Conservation (phyloP, 208 protist genomes). For the Wallacemonas sp. region DNA sequence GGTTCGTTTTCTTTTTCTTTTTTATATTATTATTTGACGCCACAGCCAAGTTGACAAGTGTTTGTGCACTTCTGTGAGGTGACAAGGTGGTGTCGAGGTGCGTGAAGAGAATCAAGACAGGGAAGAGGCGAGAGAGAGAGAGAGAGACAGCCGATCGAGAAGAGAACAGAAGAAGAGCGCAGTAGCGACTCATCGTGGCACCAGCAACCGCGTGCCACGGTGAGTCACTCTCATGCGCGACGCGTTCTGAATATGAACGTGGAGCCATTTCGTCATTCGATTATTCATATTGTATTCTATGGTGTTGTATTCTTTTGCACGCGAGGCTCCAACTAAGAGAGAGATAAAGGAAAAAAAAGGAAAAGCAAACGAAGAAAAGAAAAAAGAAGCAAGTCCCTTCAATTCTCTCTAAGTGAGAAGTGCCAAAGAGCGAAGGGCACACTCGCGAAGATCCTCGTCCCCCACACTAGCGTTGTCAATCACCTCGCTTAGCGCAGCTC, state of each 20-base stretch:
- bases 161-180: no score
- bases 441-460: neutral
- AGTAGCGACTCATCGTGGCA: no score
- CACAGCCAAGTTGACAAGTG: no score
- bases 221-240: no score
- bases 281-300: no score
- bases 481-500: constrained; percentile 3
- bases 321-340: no score
- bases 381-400: neutral
- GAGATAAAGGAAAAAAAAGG: neutral
- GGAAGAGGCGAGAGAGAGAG: neutral
- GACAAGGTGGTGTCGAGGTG: neutral
- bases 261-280: no score
- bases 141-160: neutral
- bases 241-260: neutral
- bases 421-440: neutral
- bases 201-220: no score
- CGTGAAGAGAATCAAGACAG: neutral
- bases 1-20: no score
- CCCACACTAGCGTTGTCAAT: neutral
- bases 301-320: no score
- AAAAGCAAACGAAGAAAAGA: neutral
- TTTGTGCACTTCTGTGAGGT: no score
- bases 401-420: neutral
- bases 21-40: no score